Evolutionary conservation across 176 grass and related monocot species (phyloP).

Genomic region (Zizania latifolia): DNA sequence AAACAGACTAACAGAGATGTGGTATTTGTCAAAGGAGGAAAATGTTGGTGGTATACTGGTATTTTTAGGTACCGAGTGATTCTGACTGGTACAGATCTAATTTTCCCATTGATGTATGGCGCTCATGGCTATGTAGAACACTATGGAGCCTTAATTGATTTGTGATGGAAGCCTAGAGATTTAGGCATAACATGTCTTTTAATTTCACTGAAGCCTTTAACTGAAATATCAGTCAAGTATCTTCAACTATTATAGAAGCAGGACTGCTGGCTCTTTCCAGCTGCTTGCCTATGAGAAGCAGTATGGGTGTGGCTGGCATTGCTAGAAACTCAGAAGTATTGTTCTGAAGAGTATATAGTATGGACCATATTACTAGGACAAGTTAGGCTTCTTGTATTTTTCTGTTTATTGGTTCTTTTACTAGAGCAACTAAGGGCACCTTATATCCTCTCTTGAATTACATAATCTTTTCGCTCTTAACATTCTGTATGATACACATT

Average conservation of each 20-base stretch:
- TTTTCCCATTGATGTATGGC: too few species aligned
- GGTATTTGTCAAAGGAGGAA: too few species aligned
- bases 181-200: background rate
- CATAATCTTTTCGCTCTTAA: background rate
- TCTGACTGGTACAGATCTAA: too few species aligned
- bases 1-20: too few species aligned
- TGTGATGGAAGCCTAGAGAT: background rate
- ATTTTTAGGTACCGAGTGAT: too few species aligned
- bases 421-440: background rate
- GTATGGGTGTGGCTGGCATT: background rate
- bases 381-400: background rate
- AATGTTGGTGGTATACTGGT: too few species aligned
- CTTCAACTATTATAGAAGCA: background rate
- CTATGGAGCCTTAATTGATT: background rate
- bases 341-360: background rate
- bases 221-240: background rate
- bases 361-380: background rate
- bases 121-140: background rate
- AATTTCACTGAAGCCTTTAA: background rate
- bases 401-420: background rate
- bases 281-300: slow-evolving; percentile 6
- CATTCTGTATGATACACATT: background rate
- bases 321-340: background rate
- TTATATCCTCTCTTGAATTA: background rate
- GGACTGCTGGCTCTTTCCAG: background rate